Evolutionary conservation across 352 stramenopile species (phyloP), one percentile per base, ranked within the genome.

Genomic region (Phytophthora fragariae): DNA sequence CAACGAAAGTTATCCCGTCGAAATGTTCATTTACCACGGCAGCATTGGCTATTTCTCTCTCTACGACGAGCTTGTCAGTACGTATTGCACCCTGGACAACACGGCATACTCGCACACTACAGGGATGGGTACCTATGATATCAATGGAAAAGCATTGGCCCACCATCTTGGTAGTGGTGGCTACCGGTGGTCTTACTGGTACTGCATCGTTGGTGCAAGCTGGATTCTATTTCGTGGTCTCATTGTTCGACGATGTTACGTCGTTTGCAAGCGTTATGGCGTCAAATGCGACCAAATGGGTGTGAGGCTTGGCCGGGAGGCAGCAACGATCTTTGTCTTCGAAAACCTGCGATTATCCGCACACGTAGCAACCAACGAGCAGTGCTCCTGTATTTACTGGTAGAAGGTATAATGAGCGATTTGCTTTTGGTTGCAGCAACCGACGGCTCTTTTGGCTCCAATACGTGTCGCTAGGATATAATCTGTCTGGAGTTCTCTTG

Each of bases 341-440:
- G 60, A 60, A n/a, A 67, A 37, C 29, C 31, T 67, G 12, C 33
- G 60, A 35, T 12, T 67, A 29, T 67, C 60, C 0, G 60, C 60
- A 5, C 60, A 67, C 12, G 31, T 49, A 5, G 60, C 60, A 2
- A 52, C 47, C 1, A 67, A 59, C 60, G 60, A 52, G 33, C 35
- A 33, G 2, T 67, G 14, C 24, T 67, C 10, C 19, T 67, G 17
- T 67, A 67, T 52, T 44, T 54, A 17, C 35, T 67, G 5, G 14
- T 67, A 5, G 60, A 67, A 60, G 60, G 60, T 3, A 31, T 60
- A 19, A 67, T 67, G 60, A 60, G 60, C 47, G 60, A 67, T 49
- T 41, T 60, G 47, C 60, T 67, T 19, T 50, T 67, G 29, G 44
- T 60, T 19, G 47, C 60, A 41, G 47, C 47, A 14, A 67, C 47